These are phyloP conservation scores for Zygotorulaspora florentina DNA, from an alignment of 805 yeast genomes.

Conservation along the genomic window DNA sequence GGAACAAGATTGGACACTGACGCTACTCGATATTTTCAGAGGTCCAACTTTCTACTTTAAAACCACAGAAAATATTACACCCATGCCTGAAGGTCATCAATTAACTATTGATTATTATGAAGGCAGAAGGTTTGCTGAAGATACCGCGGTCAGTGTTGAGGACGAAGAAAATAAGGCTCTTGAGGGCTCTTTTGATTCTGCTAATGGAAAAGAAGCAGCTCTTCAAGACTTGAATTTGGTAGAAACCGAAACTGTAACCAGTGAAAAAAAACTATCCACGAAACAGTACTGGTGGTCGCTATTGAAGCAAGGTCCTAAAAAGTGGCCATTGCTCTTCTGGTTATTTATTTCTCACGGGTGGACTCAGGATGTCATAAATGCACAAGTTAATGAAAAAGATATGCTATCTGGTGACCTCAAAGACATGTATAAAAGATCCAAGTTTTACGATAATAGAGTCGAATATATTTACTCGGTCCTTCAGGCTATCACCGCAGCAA, in stretches of 20 bases:
- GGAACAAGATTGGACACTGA: constrained; percentile 62
- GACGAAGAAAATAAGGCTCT: constrained; percentile 11
- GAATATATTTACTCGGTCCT: constrained; percentile 65
- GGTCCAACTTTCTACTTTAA: constrained; percentile 58
- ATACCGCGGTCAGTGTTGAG: constrained; percentile 7
- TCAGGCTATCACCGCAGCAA: constrained; percentile 69
- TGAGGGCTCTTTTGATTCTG: constrained; percentile 12
- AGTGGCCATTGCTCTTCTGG: constrained; percentile 53
- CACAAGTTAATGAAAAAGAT: constrained; percentile 41
- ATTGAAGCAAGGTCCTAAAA: constrained; percentile 42
- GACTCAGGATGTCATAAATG: constrained; percentile 55
- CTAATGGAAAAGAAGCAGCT: constrained; percentile 16
- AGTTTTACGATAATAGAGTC: constrained; percentile 64
- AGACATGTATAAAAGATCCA: constrained; percentile 52
- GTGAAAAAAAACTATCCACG: constrained; percentile 32
- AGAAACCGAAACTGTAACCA: constrained; percentile 7
- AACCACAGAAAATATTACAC: constrained; percentile 56
- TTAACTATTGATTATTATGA: constrained; percentile 61
- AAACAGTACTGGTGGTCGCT: constrained; percentile 38
- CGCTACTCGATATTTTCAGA: constrained; percentile 48
- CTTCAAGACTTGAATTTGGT: constrained; percentile 22
- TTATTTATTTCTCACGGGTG: constrained; percentile 55
- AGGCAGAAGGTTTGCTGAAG: constrained; percentile 46
- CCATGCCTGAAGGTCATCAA: constrained; percentile 55
- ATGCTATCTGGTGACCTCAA: constrained; percentile 45